Conservation (phyloP, 352 stramenopile species). For the Blastocystis sp. region DNA sequence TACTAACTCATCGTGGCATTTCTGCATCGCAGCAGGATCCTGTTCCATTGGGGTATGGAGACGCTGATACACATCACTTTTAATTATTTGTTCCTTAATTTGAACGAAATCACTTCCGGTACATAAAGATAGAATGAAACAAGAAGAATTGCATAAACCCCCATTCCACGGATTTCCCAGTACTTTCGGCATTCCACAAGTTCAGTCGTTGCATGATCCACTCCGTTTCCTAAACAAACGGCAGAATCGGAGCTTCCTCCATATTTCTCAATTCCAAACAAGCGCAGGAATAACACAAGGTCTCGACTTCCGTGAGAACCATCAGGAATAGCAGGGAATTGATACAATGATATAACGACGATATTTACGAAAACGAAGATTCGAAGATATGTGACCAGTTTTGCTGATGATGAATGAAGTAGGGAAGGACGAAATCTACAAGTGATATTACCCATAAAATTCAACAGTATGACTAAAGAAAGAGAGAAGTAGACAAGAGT, state of each 20-base stretch:
- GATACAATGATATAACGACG: background rate
- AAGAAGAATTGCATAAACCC: background rate
- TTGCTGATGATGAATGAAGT: background rate
- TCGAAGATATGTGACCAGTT: background rate
- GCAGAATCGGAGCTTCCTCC: background rate
- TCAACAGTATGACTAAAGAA: background rate
- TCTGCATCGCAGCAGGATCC: background rate
- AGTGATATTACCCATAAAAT: background rate
- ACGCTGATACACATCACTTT: background rate
- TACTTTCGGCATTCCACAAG: slow-evolving; percentile 36
- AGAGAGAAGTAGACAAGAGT: background rate
- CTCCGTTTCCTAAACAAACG: background rate
- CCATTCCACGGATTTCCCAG: background rate
- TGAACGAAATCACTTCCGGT: background rate
- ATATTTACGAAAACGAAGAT: background rate
- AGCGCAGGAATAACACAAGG: background rate
- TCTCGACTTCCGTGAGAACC: background rate
- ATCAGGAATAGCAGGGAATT: background rate
- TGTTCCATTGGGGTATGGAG: background rate
- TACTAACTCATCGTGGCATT: background rate
- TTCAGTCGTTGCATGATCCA: background rate
- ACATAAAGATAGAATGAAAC: background rate
- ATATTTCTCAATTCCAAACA: slow-evolving; percentile 12
- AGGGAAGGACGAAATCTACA: background rate
- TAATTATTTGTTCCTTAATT: background rate